Conservation (phyloP, 2,329 filamentous ascomycete genomes). For the Fusarium sp. region DNA sequence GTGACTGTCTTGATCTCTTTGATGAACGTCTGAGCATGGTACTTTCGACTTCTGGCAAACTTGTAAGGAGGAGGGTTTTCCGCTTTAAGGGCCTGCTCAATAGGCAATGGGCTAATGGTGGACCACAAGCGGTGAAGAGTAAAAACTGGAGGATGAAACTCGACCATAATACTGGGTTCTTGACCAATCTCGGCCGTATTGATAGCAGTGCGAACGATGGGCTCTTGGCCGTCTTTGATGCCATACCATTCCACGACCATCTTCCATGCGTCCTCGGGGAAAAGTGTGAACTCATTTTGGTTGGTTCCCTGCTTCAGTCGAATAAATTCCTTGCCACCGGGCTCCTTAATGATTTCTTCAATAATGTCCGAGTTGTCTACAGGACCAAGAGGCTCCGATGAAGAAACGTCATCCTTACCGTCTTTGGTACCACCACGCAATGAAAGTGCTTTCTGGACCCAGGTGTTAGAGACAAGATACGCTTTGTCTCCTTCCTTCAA, state of each 20-base stretch:
- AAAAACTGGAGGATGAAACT: slow-evolving; percentile 87
- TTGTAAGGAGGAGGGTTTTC: slow-evolving; percentile 72
- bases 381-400: slow-evolving; percentile 75
- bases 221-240: slow-evolving; percentile 74
- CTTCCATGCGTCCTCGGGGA: slow-evolving; percentile 86
- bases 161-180: slow-evolving; percentile 79
- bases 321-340: slow-evolving; percentile 71
- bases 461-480: slow-evolving; percentile 82
- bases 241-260: slow-evolving; percentile 87
- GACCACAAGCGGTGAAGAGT: slow-evolving; percentile 84
- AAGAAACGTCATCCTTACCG: slow-evolving; percentile 70
- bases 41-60: slow-evolving; percentile 78
- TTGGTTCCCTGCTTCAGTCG: slow-evolving; percentile 78
- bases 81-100: slow-evolving; percentile 72
- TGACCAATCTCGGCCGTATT: slow-evolving; percentile 75
- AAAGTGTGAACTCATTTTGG: slow-evolving; percentile 79
- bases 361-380: slow-evolving; percentile 91
- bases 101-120: slow-evolving; percentile 66
- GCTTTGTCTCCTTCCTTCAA: slow-evolving; percentile 79
- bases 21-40: slow-evolving; percentile 80
- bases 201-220: slow-evolving; percentile 82
- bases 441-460: slow-evolving; percentile 81
- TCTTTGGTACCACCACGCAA: slow-evolving; percentile 71
- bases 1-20: slow-evolving; percentile 77
- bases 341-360: slow-evolving; percentile 68